phyloP scores from a whole-genome alignment of 2,329 filamentous ascomycete genomes.

The Neofusicoccum kwambonambiense region DNA sequence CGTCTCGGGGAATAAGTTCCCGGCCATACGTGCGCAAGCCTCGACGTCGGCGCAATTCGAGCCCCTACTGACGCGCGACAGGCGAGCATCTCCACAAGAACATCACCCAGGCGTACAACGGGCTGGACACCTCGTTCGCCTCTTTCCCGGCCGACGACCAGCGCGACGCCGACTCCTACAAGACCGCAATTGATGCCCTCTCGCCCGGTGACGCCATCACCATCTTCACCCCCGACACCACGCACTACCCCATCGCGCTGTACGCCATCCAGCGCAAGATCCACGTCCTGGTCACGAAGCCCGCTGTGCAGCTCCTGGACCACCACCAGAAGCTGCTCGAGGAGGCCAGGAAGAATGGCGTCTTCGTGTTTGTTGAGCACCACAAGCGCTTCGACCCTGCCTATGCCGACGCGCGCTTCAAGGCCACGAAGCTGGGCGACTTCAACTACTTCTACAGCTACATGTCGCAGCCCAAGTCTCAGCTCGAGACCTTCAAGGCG shows the following conservation, averaged over 20 bases:
- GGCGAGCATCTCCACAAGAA: slow-evolving; percentile 83
- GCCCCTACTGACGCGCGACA: slow-evolving; percentile 34
- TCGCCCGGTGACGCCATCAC: slow-evolving; percentile 84
- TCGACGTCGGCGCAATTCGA: not conserved
- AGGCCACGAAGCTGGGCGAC: slow-evolving; percentile 75
- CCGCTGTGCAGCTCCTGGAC: slow-evolving; percentile 78
- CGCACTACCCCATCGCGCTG: slow-evolving; percentile 86
- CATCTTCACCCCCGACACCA: slow-evolving; percentile 93
- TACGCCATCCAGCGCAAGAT: slow-evolving; percentile 87
- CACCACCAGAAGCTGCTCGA: slow-evolving; percentile 76
- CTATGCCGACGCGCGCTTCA: slow-evolving; percentile 81
- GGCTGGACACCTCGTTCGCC: slow-evolving; percentile 79
- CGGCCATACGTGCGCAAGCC: slow-evolving; percentile 71
- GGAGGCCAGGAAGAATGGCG: slow-evolving; percentile 69
- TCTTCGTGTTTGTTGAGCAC: slow-evolving; percentile 92
- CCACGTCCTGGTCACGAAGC: slow-evolving; percentile 93
- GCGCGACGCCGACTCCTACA: slow-evolving; percentile 80
- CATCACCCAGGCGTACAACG: slow-evolving; percentile 84
- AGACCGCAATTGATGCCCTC: slow-evolving; percentile 80
- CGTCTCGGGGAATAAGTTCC: slow-evolving; percentile 84
- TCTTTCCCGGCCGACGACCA: slow-evolving; percentile 75
- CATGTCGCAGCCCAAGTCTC: slow-evolving; percentile 90
- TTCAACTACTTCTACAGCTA: slow-evolving; percentile 99
- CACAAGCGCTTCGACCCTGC: slow-evolving; percentile 96
- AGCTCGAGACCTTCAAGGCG: slow-evolving; percentile 90